These are phyloP conservation scores for Pythium dissimile DNA, from an alignment of 352 stramenopile genomes.

Conservation along the genomic window DNA sequence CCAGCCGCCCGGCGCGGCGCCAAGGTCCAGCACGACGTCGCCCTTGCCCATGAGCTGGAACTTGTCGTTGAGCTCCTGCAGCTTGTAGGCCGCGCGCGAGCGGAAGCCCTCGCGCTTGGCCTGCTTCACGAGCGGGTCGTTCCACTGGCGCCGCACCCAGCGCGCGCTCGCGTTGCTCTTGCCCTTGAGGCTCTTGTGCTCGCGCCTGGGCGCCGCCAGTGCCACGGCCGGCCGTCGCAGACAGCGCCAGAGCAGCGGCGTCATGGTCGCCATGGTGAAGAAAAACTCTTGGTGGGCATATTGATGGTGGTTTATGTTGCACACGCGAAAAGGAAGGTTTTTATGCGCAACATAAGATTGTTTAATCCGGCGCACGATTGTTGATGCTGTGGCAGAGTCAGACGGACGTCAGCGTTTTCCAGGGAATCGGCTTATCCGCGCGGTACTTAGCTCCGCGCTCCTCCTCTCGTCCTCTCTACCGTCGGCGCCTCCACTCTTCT, in stretches of 20 bases:
- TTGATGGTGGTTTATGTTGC: neutral
- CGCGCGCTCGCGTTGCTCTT: conserved; percentile 82
- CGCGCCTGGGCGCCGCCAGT: conserved; percentile 25
- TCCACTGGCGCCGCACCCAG: conserved; percentile 84
- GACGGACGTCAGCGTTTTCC: neutral
- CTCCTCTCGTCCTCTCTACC: no score
- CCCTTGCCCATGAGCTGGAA: conserved; percentile 60
- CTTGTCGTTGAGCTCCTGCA: conserved; percentile 83
- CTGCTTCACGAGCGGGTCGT: conserved; percentile 80
- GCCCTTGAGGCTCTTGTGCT: conserved; percentile 74
- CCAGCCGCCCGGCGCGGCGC: conserved; percentile 80
- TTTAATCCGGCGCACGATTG: neutral
- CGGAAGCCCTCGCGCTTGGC: conserved; percentile 80
- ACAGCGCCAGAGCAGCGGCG: neutral
- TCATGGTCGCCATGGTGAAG: conserved; percentile 2
- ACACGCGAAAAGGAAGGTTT: neutral
- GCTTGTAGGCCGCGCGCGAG: conserved; percentile 78
- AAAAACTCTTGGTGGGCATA: neutral
- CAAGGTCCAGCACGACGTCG: conserved; percentile 79
- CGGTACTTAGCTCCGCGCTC: neutral
- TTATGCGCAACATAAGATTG: neutral
- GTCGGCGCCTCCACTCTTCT: neutral
- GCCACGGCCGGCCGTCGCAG: conserved; percentile 6
- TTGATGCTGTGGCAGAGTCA: conserved; percentile 1
- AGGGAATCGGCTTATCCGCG: neutral